Evolutionary conservation across 2,329 filamentous ascomycete species (phyloP).

Genomic region (Chaetomium strumarium): DNA sequence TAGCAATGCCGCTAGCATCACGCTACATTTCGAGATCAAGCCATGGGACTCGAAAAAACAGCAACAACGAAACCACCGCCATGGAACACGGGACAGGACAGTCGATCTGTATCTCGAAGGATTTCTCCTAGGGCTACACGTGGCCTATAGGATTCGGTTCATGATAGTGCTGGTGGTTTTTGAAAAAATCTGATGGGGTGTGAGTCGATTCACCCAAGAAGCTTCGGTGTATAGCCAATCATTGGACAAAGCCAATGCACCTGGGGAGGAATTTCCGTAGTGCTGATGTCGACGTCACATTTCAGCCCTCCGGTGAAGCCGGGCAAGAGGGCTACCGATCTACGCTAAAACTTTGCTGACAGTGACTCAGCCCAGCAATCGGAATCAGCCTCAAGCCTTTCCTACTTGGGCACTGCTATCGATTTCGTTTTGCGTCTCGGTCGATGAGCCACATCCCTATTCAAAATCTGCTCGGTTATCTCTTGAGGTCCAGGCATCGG

Average conservation of each 20-base stretch:
- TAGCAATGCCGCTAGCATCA: no score
- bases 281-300: slow-evolving; percentile 1
- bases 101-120: not conserved
- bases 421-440: no score
- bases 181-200: slow-evolving; percentile 1
- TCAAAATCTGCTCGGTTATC: not conserved
- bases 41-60: no score
- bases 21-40: no score
- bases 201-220: slow-evolving; percentile 2
- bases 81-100: no score
- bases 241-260: not conserved
- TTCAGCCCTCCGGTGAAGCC: not conserved
- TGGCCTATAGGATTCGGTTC: no score
- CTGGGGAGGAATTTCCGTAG: not conserved
- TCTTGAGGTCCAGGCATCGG: not conserved
- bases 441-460: not conserved
- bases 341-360: not conserved
- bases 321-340: not conserved
- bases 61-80: no score
- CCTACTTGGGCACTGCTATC: no score
- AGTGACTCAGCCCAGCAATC: not conserved
- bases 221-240: slow-evolving; percentile 10
- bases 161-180: slow-evolving; percentile 1
- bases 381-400: not conserved
- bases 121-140: not conserved